Percentiles rank a stretch among this genome's conserved stretches.
These are phyloP conservation scores for Paraglomus brasilianum DNA, from an alignment of 192 early-diverging fungal genomes.

Conservation along the genomic window DNA sequence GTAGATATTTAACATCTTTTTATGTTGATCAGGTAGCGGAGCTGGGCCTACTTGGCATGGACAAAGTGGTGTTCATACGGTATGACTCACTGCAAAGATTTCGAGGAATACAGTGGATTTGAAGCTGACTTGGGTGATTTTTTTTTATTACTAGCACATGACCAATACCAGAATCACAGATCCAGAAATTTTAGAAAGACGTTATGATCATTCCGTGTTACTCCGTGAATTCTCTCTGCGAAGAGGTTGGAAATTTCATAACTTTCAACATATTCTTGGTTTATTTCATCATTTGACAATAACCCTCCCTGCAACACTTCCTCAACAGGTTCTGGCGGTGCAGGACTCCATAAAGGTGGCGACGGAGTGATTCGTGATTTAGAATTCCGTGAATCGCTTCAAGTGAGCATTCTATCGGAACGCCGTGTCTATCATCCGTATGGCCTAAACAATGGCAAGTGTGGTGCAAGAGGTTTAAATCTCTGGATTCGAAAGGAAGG, in stretches of 20 bases:
- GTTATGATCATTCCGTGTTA: constrained; percentile 78
- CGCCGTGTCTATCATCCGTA: constrained; percentile 88
- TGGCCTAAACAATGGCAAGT: constrained; percentile 77
- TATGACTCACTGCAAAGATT: constrained; percentile 29
- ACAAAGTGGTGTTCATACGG: constrained; percentile 69
- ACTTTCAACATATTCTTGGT: neutral
- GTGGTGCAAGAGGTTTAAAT: constrained; percentile 74
- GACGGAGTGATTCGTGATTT: constrained; percentile 92
- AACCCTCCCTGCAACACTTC: neutral
- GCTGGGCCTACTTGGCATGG: constrained; percentile 92
- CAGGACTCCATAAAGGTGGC: constrained; percentile 75
- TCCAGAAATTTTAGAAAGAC: constrained; percentile 89
- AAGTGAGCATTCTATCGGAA: constrained; percentile 90
- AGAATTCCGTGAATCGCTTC: constrained; percentile 84
- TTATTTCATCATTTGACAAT: neutral
- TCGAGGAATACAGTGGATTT: neutral
- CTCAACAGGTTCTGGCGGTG: constrained; percentile 67
- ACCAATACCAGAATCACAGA: constrained; percentile 98
- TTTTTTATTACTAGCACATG: constrained; percentile 64
- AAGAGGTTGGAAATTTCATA: constrained; percentile 25
- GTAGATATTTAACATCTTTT: neutral
- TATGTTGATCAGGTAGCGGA: constrained; percentile 54
- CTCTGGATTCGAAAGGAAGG: constrained; percentile 62
- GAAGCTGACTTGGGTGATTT: neutral
- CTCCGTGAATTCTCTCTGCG: constrained; percentile 82